phyloP scores from a whole-genome alignment of 768 basidiomycete genomes.

The Kwoniella sp. region DNA sequence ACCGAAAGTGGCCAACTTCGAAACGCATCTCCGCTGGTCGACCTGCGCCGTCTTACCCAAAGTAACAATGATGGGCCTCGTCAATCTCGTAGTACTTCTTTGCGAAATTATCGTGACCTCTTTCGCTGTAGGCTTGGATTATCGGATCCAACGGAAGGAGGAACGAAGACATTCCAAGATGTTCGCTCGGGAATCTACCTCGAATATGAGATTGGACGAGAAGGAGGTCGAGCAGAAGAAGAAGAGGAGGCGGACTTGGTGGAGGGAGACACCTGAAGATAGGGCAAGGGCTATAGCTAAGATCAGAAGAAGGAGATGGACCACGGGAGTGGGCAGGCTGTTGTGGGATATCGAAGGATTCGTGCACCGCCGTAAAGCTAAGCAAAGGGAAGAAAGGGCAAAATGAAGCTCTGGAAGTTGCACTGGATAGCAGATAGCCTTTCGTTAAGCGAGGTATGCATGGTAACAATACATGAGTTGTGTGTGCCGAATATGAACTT shows the following conservation, averaged over 20 bases:
- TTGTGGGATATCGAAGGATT: slow-evolving; percentile 21
- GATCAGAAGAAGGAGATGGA: slow-evolving; percentile 15
- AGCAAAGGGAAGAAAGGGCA: background rate
- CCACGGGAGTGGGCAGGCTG: slow-evolving; percentile 13
- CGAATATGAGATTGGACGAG: background rate
- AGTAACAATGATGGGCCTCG: slow-evolving; percentile 11
- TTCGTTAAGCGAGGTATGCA: too few relatives aligned
- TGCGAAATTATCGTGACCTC: slow-evolving; percentile 7
- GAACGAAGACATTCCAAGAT: background rate
- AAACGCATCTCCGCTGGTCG: slow-evolving; percentile 18
- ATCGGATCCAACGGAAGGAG: slow-evolving; percentile 15
- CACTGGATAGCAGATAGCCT: too few relatives aligned
- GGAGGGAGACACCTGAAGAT: slow-evolving; percentile 10
- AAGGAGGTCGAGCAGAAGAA: slow-evolving; percentile 1
- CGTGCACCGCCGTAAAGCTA: background rate
- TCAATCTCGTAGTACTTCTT: slow-evolving; percentile 8
- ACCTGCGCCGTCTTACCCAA: slow-evolving; percentile 13
- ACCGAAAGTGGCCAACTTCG: slow-evolving; percentile 11
- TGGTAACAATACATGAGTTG: background rate
- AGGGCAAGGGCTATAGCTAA: background rate
- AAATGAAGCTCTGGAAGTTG: too few relatives aligned
- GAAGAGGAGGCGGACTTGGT: slow-evolving; percentile 10
- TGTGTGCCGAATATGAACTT: background rate
- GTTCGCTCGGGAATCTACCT: background rate
- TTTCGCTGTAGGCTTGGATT: slow-evolving; percentile 12